phyloP scores from a whole-genome alignment of 768 basidiomycete genomes.

The Suillus americanus region DNA sequence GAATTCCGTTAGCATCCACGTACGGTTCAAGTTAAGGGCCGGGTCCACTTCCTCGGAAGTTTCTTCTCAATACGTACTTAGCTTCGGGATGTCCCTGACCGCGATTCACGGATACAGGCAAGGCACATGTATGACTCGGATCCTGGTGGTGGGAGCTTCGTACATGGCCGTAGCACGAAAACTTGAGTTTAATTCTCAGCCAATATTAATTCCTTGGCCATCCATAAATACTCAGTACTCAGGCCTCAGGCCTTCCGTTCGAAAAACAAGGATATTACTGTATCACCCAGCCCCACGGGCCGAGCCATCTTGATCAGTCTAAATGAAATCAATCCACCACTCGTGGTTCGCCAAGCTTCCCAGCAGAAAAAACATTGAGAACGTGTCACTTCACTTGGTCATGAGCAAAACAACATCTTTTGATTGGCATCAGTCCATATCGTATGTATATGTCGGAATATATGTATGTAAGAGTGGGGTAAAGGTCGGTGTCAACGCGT shows the following conservation, averaged over 20 bases:
- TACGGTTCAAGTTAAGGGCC: neutral
- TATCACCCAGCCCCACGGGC: neutral
- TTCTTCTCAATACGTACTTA: neutral
- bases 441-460: neutral
- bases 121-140: neutral
- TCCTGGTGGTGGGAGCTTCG: no score
- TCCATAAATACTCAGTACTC: neutral
- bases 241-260: neutral
- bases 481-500: neutral
- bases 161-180: no score
- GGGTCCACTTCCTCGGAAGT: no score
- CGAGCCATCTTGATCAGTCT: neutral
- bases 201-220: no score
- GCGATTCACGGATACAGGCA: neutral
- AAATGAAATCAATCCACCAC: neutral
- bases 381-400: neutral
- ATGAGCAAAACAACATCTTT: neutral
- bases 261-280: neutral
- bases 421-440: neutral
- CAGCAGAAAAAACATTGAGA: neutral
- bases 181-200: no score
- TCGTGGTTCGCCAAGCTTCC: neutral
- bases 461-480: neutral
- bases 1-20: neutral
- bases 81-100: neutral